Percentiles rank a stretch among this genome's conserved stretches.
Evolutionary conservation across 257 asterid genomes (phyloP).

Genomic region (Solanum etuberosum): DNA sequence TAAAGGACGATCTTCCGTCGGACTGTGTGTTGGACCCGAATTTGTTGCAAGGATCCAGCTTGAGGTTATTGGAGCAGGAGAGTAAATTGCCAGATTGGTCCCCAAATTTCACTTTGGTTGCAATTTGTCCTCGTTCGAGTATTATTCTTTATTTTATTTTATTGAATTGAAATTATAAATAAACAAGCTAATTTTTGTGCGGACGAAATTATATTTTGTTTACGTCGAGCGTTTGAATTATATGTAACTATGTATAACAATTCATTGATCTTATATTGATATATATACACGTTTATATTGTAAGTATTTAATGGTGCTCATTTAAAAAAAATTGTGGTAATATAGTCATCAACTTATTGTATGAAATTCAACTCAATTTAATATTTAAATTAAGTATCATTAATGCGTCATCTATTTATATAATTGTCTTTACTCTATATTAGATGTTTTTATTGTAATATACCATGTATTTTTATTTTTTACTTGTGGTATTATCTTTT

Average conservation of each 20-base stretch:
- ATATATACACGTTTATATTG: not conserved
- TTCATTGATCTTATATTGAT: not conserved
- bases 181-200: not conserved
- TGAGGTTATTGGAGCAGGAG: not conserved
- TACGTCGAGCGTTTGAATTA: too few relatives aligned
- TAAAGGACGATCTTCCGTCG: not conserved
- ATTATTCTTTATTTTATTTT: not conserved
- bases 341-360: not conserved
- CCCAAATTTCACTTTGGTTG: not conserved
- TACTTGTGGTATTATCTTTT: not conserved
- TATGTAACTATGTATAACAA: not conserved
- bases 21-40: not conserved
- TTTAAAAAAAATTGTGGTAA: not conserved
- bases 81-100: not conserved
- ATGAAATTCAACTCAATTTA: not conserved
- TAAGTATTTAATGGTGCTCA: not conserved
- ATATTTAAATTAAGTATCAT: not conserved
- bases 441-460: not conserved
- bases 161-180: too few relatives aligned
- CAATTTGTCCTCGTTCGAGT: not conserved
- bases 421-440: not conserved
- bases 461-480: too few relatives aligned
- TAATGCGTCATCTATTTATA: too few relatives aligned
- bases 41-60: not conserved
- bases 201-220: not conserved